Percentiles rank a stretch among this genome's conserved stretches.
phyloP scores from a whole-genome alignment of 371 early-diverging fungal genomes.

The Mucor piriformis region DNA sequence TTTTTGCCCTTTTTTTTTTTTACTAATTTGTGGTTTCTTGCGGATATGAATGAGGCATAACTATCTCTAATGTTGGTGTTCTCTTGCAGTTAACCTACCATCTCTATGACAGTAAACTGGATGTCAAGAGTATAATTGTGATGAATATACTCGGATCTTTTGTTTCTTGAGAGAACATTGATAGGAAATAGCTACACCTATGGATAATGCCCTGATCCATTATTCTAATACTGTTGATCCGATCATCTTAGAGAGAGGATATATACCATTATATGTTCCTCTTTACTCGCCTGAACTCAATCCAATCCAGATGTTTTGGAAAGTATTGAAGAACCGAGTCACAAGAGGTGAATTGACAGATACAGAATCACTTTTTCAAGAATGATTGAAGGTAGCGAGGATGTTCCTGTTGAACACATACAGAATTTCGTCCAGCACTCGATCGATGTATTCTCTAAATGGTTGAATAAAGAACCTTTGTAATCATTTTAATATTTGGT shows the following conservation, averaged over 20 bases:
- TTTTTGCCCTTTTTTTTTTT: background rate
- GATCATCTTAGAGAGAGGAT: slow-evolving; percentile 9
- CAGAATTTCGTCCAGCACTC: slow-evolving; percentile 9
- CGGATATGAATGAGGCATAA: background rate
- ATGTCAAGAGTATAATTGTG: too few species aligned
- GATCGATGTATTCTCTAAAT: slow-evolving; percentile 11
- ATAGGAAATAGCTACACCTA: too few species aligned
- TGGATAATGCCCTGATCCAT: too few species aligned
- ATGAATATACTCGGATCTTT: too few species aligned
- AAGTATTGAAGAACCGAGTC: slow-evolving; percentile 9
- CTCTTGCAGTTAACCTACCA: too few species aligned
- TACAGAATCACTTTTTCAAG: too few species aligned
- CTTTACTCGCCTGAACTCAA: slow-evolving; percentile 20
- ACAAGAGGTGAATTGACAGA: slow-evolving; percentile 5
- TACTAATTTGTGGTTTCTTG: background rate
- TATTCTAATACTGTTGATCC: slow-evolving; percentile 1
- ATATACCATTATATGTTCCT: slow-evolving; percentile 12
- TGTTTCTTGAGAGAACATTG: too few species aligned
- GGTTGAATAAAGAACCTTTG: too few species aligned
- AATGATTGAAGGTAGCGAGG: slow-evolving; percentile 2
- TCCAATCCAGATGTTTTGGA: slow-evolving; percentile 10
- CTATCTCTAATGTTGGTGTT: too few species aligned
- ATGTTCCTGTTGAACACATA: slow-evolving; percentile 14
- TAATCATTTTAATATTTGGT: background rate
- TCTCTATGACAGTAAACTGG: too few species aligned